Conservation (phyloP, 176 grass and related monocot genomes). For the Zea mays region Zm-B73-REFERENCE-NAM-5.0 NC_050097.1:217322501-217323000, state of each 20-base stretch:
- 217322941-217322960: not conserved
- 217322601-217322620: no score
- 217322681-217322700: not conserved
- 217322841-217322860: not conserved
- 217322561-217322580: not conserved
- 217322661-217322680: not conserved
- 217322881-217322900: not conserved
- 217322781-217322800: constrained; percentile 30
- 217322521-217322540: not conserved
- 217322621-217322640: no score
- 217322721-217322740: not conserved
- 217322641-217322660: no score
- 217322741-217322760: not conserved
- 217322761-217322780: constrained; percentile 19
- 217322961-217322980: no score
- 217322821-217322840: not conserved
- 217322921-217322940: not conserved
- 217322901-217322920: not conserved
- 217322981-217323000: not conserved
- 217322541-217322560: not conserved
- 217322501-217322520: not conserved
- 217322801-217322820: constrained; percentile 45
- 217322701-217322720: not conserved
- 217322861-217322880: not conserved
- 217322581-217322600: not conserved